Evolutionary conservation across 164 flowering plant species (phyloP).

Genomic region (Vitis riparia): DNA sequence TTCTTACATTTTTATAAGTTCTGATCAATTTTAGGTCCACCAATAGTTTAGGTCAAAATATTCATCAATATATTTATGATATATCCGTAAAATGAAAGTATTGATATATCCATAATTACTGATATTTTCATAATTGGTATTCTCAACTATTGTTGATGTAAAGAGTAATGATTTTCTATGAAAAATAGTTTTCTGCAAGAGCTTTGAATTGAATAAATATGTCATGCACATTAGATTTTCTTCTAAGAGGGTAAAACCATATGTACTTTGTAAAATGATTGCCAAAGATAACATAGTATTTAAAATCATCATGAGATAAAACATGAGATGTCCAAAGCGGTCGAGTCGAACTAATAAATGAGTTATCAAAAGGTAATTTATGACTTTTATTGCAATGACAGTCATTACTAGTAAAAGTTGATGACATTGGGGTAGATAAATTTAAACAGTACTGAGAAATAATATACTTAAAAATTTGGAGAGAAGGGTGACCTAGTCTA

Average conservation of each 20-base stretch:
- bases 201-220: no score
- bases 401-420: background rate
- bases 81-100: no score
- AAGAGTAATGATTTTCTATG: background rate
- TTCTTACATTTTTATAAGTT: no score
- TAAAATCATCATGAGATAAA: slow-evolving; percentile 2
- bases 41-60: no score
- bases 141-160: background rate
- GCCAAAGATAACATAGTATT: no score
- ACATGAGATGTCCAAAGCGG: background rate
- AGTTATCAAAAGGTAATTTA: slow-evolving; percentile 1
- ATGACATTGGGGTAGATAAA: background rate
- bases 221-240: background rate
- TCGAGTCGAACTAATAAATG: background rate
- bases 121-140: no score
- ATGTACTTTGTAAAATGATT: background rate
- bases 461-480: background rate
- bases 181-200: slow-evolving; percentile 3
- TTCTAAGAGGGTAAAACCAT: slow-evolving; percentile 9
- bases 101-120: no score
- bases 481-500: background rate
- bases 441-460: background rate
- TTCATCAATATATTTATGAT: no score
- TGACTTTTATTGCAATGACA: slow-evolving; percentile 15
- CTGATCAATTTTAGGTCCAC: no score